Conservation (phyloP, 108 stramenopile genomes). For the Skeletonema potamos region DNA sequence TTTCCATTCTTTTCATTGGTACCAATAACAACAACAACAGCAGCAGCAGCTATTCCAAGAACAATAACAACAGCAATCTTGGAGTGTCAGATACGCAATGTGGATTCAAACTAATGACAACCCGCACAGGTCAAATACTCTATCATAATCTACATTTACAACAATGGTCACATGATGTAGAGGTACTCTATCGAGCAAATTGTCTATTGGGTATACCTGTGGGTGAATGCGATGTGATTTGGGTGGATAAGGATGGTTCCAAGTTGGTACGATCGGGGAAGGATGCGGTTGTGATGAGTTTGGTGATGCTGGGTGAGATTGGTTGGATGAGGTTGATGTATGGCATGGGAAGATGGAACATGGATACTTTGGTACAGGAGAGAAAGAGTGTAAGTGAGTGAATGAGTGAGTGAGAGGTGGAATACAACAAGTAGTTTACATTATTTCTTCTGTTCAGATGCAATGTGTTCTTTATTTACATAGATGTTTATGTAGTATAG, state of each 20-base stretch:
- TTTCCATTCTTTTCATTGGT: background rate
- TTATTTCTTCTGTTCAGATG: background rate
- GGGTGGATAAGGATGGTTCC: constrained; percentile 81
- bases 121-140: constrained; percentile 36
- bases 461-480: constrained; percentile 1
- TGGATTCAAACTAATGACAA: constrained; percentile 79
- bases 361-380: background rate
- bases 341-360: constrained; percentile 30
- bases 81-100: constrained; percentile 74
- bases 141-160: constrained; percentile 61
- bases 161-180: constrained; percentile 84
- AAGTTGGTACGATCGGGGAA: constrained; percentile 55
- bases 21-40: background rate
- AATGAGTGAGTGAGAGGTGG: background rate
- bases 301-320: constrained; percentile 69
- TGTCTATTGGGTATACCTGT: constrained; percentile 47
- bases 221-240: constrained; percentile 49
- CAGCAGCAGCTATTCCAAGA: background rate
- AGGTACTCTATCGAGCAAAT: constrained; percentile 68
- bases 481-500: background rate
- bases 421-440: background rate
- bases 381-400: background rate
- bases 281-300: constrained; percentile 51
- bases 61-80: constrained; percentile 7
- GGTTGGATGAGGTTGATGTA: constrained; percentile 57